Evolutionary conservation across 441 rosid species (phyloP).

Genomic region (Eugenia klotzschiana): DNA sequence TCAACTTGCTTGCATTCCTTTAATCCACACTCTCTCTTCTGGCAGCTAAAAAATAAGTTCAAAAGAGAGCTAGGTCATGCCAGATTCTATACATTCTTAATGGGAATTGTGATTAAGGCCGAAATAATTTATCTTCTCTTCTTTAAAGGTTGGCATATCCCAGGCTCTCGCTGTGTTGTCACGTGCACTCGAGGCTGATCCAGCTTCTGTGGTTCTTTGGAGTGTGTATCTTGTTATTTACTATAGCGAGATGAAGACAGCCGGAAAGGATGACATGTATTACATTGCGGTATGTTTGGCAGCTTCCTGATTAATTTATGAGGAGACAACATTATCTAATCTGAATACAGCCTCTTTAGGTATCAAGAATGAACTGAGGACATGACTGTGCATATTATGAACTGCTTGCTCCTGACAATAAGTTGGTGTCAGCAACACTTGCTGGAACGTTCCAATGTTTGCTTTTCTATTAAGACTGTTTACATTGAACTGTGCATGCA

Average conservation of each 20-base stretch:
- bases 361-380: neutral
- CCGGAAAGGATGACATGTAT: slow-evolving; percentile 56
- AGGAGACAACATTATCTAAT: neutral
- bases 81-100: neutral
- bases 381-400: neutral
- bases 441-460: neutral
- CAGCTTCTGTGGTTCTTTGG: slow-evolving; percentile 74
- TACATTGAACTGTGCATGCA: neutral
- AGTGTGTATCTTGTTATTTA: slow-evolving; percentile 57
- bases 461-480: neutral
- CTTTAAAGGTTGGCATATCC: slow-evolving; percentile 14
- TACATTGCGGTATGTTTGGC: slow-evolving; percentile 54
- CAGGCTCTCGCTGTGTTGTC: slow-evolving; percentile 75
- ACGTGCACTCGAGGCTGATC: slow-evolving; percentile 68
- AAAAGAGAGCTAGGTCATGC: neutral
- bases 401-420: neutral
- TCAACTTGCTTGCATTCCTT: neutral
- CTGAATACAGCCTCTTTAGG: neutral
- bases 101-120: neutral
- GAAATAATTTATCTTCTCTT: neutral
- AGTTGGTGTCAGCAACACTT: neutral
- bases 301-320: neutral
- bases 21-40: neutral
- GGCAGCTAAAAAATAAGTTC: neutral
- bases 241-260: slow-evolving; percentile 29